Evolutionary conservation across 805 yeast species (phyloP), one percentile per base, ranked within the genome.

Genomic region (Nakazawaea peltata): DNA sequence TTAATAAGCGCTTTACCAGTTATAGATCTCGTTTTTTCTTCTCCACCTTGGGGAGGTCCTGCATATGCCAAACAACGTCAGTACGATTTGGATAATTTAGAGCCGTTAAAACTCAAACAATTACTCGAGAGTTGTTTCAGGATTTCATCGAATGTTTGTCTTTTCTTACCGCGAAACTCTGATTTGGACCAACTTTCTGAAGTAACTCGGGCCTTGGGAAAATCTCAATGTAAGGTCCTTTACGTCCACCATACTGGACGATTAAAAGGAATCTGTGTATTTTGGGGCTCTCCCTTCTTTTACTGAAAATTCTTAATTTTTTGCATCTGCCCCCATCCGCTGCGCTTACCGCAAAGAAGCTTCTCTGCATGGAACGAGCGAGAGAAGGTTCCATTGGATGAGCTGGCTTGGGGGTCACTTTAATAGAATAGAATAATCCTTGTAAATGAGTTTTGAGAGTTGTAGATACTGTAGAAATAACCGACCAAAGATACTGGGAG

Each of bases 41-140:
- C 90, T 1, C 94, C 94, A 1, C 94, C 94, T 1, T 84, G 94
- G 94, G 94, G 92, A 23, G 94, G 95, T 0, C 81, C 85, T 0
- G 50, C 56, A 2, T 84, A 83, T 52, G 56, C 59, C 32, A 46
- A 53, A 17, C 43, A 54, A n/a, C 51, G 52, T 0, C 42, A 44
- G 2, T 79, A 69, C 52, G 77, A 78, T 43, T 51, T 79, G 16
- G 55, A 57, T 26, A 40, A 51, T 8, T 40, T 71, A 43, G 44
- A 54, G 30, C 87, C 87, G 0, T 53, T 77, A 28, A 57, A 64
- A 2, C 41, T 81, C 8, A 59, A 63, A 15, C 53, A 56, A 21
- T 49, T 80, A 6, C 51, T 79, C 19, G 31, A 33, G n/a, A 66
- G 65, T 15, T 53, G 75, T 40, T 45, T 57, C 22, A 49, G 51